Conservation (phyloP, 371 early-diverging fungal species). For the Dipsacomyces acuminosporus region DNA sequence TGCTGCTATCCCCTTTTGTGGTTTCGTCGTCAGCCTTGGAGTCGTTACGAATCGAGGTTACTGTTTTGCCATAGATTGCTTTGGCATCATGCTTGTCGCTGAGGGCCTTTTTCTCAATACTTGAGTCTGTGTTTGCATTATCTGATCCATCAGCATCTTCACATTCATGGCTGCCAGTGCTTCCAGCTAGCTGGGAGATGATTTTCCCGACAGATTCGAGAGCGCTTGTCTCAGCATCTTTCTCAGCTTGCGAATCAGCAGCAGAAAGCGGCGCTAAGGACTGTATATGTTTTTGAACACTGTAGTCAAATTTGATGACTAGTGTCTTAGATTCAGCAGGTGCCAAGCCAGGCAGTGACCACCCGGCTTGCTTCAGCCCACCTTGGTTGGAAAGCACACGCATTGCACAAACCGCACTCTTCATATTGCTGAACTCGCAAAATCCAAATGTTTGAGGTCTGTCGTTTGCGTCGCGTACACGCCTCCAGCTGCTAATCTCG, state of each 20-base stretch:
- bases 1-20: not conserved
- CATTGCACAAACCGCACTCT: slow-evolving; percentile 27
- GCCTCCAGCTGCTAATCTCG: slow-evolving; percentile 31
- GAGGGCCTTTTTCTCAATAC: not conserved
- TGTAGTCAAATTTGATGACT: slow-evolving; percentile 8
- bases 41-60: not conserved
- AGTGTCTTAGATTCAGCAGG: not conserved
- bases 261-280: not conserved
- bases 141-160: too few species aligned
- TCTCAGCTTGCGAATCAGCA: not conserved
- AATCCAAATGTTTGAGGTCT: slow-evolving; percentile 45
- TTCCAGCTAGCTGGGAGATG: not conserved
- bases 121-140: not conserved
- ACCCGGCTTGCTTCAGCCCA: too few species aligned
- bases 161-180: not conserved
- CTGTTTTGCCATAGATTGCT: not conserved
- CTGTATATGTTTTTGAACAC: slow-evolving; percentile 4
- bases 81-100: not conserved
- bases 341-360: not conserved
- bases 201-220: slow-evolving; percentile 8
- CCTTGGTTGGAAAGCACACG: slow-evolving; percentile 15
- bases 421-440: slow-evolving; percentile 32
- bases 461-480: slow-evolving; percentile 26
- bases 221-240: not conserved
- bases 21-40: not conserved